phyloP scores from a whole-genome alignment of 2,329 filamentous ascomycete genomes.

The Aspergillus ochraceoroseus region DNA sequence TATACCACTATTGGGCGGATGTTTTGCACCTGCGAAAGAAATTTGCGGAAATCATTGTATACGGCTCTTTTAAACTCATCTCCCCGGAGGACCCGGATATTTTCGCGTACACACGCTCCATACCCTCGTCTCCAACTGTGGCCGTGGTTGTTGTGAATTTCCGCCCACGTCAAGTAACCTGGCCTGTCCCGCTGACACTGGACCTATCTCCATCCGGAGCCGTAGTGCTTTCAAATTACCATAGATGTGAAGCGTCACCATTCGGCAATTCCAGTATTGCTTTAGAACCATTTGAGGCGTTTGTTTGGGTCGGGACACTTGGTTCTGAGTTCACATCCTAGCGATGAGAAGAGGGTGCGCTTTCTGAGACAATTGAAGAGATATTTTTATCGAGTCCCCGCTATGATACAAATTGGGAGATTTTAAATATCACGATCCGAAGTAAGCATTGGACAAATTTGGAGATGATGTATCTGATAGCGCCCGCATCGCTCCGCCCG shows the following conservation, averaged over 20 bases:
- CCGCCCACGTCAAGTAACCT: conserved; percentile 1
- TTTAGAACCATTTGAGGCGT: conserved; percentile 3
- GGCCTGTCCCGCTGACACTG: conserved; percentile 1
- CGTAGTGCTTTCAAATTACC: conserved; percentile 3
- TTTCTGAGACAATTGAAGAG: too few relatives aligned
- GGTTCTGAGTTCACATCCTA: neutral
- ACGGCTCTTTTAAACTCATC: conserved; percentile 7
- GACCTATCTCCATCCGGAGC: neutral
- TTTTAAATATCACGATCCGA: too few relatives aligned
- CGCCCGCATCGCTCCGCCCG: too few relatives aligned
- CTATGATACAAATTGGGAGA: too few relatives aligned
- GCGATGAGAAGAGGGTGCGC: neutral
- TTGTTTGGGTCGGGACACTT: conserved; percentile 4
- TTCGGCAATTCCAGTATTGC: neutral
- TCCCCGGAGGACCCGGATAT: conserved; percentile 1
- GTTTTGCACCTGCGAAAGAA: conserved; percentile 6
- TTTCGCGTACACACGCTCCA: conserved; percentile 1
- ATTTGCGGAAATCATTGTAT: conserved; percentile 4
- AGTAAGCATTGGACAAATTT: too few relatives aligned
- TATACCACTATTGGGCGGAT: conserved; percentile 6
- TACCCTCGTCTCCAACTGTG: neutral
- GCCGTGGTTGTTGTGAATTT: conserved; percentile 7
- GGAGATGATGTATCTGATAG: too few relatives aligned
- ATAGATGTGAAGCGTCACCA: neutral
- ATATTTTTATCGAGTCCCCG: too few relatives aligned